Evolutionary conservation across 495 filamentous ascomycete genomes (phyloP).

Genomic region (Penicillium lagena): DNA sequence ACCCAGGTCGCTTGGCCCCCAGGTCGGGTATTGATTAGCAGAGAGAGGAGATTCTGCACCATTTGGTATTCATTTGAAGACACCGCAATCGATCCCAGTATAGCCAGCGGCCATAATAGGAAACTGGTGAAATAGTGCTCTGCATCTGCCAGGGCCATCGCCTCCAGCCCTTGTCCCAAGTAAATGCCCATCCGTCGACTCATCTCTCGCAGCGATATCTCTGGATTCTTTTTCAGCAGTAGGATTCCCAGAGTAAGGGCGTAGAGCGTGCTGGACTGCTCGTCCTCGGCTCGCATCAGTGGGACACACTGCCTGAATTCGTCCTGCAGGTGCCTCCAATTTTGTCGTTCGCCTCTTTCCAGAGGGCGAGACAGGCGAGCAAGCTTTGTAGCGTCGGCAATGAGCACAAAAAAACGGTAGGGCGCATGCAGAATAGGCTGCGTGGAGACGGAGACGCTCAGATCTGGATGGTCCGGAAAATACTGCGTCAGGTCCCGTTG

Average conservation of each 20-base stretch:
- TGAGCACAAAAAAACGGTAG: constrained; percentile 7
- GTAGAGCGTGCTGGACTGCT: not conserved
- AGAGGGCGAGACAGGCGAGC: constrained; percentile 1
- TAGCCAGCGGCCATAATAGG: constrained; percentile 7
- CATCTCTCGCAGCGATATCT: not conserved
- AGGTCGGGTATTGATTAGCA: not conserved
- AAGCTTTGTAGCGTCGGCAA: constrained; percentile 9
- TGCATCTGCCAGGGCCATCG: not conserved
- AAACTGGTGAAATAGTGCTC: constrained; percentile 2
- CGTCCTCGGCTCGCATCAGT: not conserved
- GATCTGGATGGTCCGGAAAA: not conserved
- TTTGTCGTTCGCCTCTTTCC: not conserved
- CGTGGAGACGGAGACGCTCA: not conserved
- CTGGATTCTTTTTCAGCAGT: constrained; percentile 4
- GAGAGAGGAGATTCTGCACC: not conserved
- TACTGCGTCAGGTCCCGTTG: not conserved
- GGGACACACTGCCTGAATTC: not conserved
- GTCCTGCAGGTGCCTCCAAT: not conserved
- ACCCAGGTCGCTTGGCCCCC: constrained; percentile 8
- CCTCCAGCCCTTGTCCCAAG: not conserved
- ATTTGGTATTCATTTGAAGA: not conserved
- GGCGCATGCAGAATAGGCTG: constrained; percentile 8
- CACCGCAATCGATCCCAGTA: constrained; percentile 1
- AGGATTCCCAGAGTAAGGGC: not conserved
- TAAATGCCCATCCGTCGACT: not conserved